A percentile compares a stretch with the other conserved stretches of the same genome.
Evolutionary conservation across 148 eudicot species (phyloP).

Genomic region (Drosera capensis): DNA sequence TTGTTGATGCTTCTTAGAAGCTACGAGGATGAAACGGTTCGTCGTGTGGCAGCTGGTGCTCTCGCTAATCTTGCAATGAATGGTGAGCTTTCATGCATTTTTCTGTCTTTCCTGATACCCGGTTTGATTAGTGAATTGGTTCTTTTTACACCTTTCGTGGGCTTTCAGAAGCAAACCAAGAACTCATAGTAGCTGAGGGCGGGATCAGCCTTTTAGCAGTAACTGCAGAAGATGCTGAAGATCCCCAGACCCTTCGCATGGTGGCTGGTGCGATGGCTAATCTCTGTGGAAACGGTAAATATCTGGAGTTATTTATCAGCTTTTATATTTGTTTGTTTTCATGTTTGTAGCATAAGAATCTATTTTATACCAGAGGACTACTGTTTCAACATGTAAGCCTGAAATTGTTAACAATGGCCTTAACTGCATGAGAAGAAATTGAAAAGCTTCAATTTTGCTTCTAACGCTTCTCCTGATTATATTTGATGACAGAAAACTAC

Average conservation of each 20-base stretch:
- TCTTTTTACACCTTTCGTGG: neutral
- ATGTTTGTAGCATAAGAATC: too few relatives aligned
- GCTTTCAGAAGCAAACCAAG: constrained; percentile 82
- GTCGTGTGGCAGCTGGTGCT: constrained; percentile 99
- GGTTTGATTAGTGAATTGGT: neutral
- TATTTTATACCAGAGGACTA: too few relatives aligned
- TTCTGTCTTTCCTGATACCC: too few relatives aligned
- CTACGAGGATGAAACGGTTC: constrained; percentile 89
- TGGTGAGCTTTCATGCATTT: constrained; percentile 30
- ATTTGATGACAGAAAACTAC: too few relatives aligned
- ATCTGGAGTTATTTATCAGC: neutral
- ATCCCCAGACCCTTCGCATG: constrained; percentile 99
- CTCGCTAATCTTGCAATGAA: constrained; percentile 99
- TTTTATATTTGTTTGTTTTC: too few relatives aligned
- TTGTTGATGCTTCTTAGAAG: constrained; percentile 89
- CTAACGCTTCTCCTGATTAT: too few relatives aligned
- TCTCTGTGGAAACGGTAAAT: constrained; percentile 91
- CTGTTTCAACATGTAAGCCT: too few relatives aligned
- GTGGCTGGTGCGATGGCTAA: constrained; percentile 99
- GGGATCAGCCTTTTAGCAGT: constrained; percentile 83
- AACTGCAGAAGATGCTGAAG: constrained; percentile 96
- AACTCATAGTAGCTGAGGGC: constrained; percentile 84
- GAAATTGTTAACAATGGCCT: too few relatives aligned
- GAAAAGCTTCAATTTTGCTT: too few relatives aligned
- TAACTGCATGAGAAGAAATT: too few relatives aligned